phyloP scores from a whole-genome alignment of 805 yeast species.

The Lachancea sp. region DNA sequence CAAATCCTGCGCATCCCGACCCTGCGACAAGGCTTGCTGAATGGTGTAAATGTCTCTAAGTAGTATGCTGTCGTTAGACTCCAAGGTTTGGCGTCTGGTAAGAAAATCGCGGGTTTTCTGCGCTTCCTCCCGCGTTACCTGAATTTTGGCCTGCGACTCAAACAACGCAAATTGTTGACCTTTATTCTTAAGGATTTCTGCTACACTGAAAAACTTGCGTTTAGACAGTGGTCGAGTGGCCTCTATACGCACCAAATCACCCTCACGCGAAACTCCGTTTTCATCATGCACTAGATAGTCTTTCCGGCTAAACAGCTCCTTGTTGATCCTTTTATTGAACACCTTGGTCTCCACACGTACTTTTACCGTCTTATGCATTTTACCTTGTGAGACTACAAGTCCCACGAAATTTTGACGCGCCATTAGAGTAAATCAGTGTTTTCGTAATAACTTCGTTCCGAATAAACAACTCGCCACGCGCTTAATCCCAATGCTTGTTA shows the following conservation, averaged over 20 bases:
- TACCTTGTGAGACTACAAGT: constrained; percentile 90
- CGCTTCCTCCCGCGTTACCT: constrained; percentile 63
- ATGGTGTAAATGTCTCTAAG: constrained; percentile 27
- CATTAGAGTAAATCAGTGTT: no score
- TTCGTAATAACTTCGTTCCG: no score
- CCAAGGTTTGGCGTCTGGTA: constrained; percentile 39
- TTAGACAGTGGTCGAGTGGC: constrained; percentile 80
- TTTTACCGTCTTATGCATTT: constrained; percentile 91
- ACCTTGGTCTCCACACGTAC: constrained; percentile 77
- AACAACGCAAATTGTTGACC: constrained; percentile 88
- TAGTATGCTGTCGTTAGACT: constrained; percentile 23
- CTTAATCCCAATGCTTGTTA: no score
- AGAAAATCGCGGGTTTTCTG: constrained; percentile 49
- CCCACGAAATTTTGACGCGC: constrained; percentile 90
- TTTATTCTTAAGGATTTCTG: constrained; percentile 80
- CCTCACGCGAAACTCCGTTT: constrained; percentile 84
- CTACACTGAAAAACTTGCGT: constrained; percentile 79
- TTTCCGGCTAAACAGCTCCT: constrained; percentile 69
- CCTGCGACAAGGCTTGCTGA: constrained; percentile 27
- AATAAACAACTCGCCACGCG: no score
- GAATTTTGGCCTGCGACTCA: constrained; percentile 62
- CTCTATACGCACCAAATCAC: constrained; percentile 91
- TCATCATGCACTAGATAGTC: constrained; percentile 93
- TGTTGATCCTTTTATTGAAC: constrained; percentile 65
- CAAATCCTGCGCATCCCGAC: constrained; percentile 36